These are phyloP conservation scores for Aspergillus sclerotialis DNA, from an alignment of 2,329 filamentous ascomycete genomes.

Conservation along the genomic window DNA sequence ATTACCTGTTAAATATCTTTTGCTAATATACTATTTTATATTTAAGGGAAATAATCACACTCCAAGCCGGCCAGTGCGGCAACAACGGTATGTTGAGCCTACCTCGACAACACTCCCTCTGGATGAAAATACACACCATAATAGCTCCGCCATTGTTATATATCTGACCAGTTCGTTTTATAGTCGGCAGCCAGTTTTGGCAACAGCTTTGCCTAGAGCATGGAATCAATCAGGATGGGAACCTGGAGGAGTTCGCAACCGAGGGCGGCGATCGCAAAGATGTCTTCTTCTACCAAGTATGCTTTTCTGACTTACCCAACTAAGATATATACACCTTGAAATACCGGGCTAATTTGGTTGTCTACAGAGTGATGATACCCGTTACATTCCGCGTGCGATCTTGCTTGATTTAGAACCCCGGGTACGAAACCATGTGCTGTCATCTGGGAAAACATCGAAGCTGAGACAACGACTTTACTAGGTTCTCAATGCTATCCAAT, in stretches of 20 bases:
- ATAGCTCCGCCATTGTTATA: constrained; percentile 1
- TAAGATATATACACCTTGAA: no score
- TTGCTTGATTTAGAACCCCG: constrained; percentile 90
- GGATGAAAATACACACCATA: no score
- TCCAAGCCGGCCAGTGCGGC: constrained; percentile 98
- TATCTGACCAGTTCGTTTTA: constrained; percentile 14
- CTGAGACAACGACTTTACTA: constrained; percentile 17
- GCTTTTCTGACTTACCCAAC: background rate
- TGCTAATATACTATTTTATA: constrained; percentile 2
- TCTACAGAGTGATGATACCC: constrained; percentile 81
- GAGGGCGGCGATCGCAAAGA: constrained; percentile 97
- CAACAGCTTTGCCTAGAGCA: constrained; percentile 97
- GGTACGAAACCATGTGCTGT: constrained; percentile 52
- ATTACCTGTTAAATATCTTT: no score
- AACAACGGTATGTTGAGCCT: constrained; percentile 72
- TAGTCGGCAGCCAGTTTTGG: constrained; percentile 97
- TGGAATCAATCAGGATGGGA: constrained; percentile 94
- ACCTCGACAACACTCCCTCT: no score
- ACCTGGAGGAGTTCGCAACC: constrained; percentile 94
- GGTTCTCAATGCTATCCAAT: constrained; percentile 89
- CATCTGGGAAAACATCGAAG: constrained; percentile 1
- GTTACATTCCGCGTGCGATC: constrained; percentile 95
- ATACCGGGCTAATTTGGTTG: constrained; percentile 4
- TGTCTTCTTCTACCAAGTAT: constrained; percentile 88
- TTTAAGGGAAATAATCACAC: constrained; percentile 91